Conservation (phyloP, 306 rosid species). For the Trichosanthes truncata region DNA sequence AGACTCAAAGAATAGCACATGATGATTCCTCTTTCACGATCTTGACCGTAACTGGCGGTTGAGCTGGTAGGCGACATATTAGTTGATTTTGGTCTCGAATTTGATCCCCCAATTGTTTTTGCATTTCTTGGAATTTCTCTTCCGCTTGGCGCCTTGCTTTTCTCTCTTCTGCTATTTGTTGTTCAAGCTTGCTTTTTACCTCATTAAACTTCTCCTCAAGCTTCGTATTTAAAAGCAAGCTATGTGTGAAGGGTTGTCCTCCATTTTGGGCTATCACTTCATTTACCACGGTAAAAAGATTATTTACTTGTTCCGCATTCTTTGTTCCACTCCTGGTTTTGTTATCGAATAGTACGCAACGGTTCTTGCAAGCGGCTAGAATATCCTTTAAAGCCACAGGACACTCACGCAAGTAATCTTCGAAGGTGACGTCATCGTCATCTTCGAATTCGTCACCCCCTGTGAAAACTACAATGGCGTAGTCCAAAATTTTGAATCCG, state of each 20-base stretch:
- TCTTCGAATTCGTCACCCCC: conserved; percentile 2
- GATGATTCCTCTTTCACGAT: neutral
- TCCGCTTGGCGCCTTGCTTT: neutral
- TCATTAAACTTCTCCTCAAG: neutral
- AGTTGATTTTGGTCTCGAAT: neutral
- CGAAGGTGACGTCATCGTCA: conserved; percentile 49
- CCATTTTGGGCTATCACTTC: conserved; percentile 35
- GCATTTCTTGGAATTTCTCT: neutral
- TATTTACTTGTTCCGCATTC: conserved; percentile 44
- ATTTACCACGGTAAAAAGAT: conserved; percentile 47
- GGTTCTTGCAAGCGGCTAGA: conserved; percentile 44
- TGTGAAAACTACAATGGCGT: neutral
- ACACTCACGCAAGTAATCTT: conserved; percentile 52
- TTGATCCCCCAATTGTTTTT: neutral
- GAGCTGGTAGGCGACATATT: neutral
- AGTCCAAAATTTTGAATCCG: conserved; percentile 62
- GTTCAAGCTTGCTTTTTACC: neutral
- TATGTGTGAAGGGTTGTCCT: conserved; percentile 58
- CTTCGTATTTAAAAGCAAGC: conserved; percentile 40
- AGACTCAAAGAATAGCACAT: neutral
- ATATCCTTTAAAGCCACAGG: conserved; percentile 62
- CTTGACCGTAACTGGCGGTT: neutral
- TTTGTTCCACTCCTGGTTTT: conserved; percentile 59
- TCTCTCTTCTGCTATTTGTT: neutral
- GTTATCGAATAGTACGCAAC: conserved; percentile 66